Base-by-base conservation (phyloP, 176 grass and related monocot species). In the Tuctoria greenei region DNA sequence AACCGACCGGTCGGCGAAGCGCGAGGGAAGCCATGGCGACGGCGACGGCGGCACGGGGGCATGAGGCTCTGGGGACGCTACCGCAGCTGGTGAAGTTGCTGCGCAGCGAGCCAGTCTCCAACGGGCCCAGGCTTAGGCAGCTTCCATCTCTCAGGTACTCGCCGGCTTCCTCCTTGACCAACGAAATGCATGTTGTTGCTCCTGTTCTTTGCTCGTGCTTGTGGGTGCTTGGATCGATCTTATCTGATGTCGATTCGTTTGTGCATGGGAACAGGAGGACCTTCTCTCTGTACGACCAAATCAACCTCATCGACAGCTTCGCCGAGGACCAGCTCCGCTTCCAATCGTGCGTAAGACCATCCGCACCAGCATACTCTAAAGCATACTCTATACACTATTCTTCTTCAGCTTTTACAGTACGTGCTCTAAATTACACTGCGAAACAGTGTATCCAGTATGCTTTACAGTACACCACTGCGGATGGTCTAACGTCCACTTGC, bases 261-360 rank as follows among this genome's bases (percentile, higher is more conserved):
- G 36, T 38, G 25, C 23, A 34, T 60, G 36, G 83, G 11, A 24
- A 28, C 89, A 95, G 95, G 87, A 91, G 95, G 50, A 90, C 92
- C 15, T 95, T 95, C 70, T 99, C 95, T 20, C 74, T 95, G 28
- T 99, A 99, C 75, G 95, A 99, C 83, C 92, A 99, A 87, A 99
- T 99, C 75, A 99, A 99, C 83, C 95, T 99, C 67, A 99, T 99
- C 75, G 91, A 99, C 81, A 90, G 18, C 44, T 87, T 99, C 63
- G 87, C 89, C 10, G 85, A 95, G 57, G 91, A 88, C 79, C 87
- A 95, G 52, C 82, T 95, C 17, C 91, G 89, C 15, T 99, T 99
- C 74, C 91, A 95, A 78, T 69, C 91, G 95, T 99, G 91, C 82
- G 95, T 92, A 87, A n/a, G n/a, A n/a, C n/a, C n/a, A n/a, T n/a